Conservation (phyloP, 2,329 filamentous ascomycete species). For the Helotiales sp. region DNA sequence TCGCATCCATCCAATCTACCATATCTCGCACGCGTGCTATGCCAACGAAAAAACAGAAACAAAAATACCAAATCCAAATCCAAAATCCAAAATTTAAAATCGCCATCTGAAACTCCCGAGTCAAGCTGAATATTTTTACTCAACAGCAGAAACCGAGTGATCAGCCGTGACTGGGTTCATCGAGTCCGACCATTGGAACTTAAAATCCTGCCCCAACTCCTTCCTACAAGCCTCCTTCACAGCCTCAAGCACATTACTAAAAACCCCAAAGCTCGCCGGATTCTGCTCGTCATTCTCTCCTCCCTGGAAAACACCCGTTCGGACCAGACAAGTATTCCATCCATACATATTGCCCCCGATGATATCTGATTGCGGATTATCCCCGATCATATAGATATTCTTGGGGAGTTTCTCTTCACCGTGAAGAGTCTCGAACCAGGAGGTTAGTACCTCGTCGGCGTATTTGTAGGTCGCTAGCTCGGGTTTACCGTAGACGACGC, state of each 20-base stretch:
- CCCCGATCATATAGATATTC: constrained; percentile 76
- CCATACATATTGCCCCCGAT: constrained; percentile 78
- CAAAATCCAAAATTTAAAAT: too few relatives aligned
- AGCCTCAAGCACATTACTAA: constrained; percentile 70
- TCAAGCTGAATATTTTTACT: too few relatives aligned
- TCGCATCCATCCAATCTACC: too few relatives aligned
- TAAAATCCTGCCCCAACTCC: constrained; percentile 72
- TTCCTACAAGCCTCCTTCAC: constrained; percentile 67
- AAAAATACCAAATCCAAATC: too few relatives aligned
- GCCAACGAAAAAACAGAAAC: too few relatives aligned
- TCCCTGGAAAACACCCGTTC: constrained; percentile 77
- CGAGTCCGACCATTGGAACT: constrained; percentile 69
- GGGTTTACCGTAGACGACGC: constrained; percentile 75
- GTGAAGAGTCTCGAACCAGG: constrained; percentile 77
- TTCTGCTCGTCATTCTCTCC: constrained; percentile 75
- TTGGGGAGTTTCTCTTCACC: constrained; percentile 67
- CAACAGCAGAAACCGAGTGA: constrained; percentile 53
- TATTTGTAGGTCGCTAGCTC: constrained; percentile 77
- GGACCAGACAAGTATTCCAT: constrained; percentile 78
- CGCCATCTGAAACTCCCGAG: too few relatives aligned
- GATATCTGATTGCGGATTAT: constrained; percentile 74
- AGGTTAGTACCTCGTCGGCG: constrained; percentile 69
- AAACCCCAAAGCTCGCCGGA: constrained; percentile 76
- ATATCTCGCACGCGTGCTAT: too few relatives aligned
- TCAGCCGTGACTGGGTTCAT: constrained; percentile 67